These are phyloP conservation scores for Lodderomyces elongisporus DNA, from an alignment of 1,139 yeast species.

Conservation along the genomic window DNA sequence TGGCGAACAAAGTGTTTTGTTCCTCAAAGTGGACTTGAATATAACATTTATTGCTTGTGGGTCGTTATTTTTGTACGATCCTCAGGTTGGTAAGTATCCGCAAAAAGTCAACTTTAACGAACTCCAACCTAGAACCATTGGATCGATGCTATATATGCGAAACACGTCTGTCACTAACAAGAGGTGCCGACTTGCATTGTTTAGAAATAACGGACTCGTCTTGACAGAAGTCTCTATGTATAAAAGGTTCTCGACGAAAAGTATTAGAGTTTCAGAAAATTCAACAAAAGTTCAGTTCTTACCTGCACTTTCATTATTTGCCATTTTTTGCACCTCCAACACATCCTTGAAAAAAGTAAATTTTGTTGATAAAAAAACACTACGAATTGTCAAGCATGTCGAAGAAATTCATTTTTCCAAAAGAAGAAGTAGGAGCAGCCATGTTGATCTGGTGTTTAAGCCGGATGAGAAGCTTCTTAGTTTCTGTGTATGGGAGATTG, in stretches of 20 bases:
- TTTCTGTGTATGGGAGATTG: slow-evolving; percentile 31
- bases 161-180: neutral
- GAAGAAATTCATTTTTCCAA: slow-evolving; percentile 17
- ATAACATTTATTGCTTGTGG: too few relatives aligned
- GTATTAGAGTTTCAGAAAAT: slow-evolving; percentile 31
- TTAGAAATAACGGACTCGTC: slow-evolving; percentile 50
- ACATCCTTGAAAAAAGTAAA: slow-evolving; percentile 22
- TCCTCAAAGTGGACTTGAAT: too few relatives aligned
- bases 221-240: slow-evolving; percentile 27
- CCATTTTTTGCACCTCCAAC: slow-evolving; percentile 32
- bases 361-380: slow-evolving; percentile 31
- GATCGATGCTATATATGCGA: too few relatives aligned
- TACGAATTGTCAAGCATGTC: slow-evolving; percentile 14
- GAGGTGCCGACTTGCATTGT: slow-evolving; percentile 23
- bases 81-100: too few relatives aligned
- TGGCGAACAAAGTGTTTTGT: too few relatives aligned
- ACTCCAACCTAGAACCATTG: slow-evolving; percentile 2
- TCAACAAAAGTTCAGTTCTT: slow-evolving; percentile 35
- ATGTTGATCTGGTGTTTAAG: slow-evolving; percentile 21
- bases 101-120: slow-evolving; percentile 36
- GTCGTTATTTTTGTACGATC: too few relatives aligned
- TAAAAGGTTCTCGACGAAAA: slow-evolving; percentile 25
- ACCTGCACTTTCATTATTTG: slow-evolving; percentile 31
- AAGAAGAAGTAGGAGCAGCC: too few relatives aligned
- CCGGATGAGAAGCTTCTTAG: slow-evolving; percentile 33